Evolutionary conservation across 2,329 filamentous ascomycete species (phyloP).

Genomic region (Colletotrichum salicis): DNA sequence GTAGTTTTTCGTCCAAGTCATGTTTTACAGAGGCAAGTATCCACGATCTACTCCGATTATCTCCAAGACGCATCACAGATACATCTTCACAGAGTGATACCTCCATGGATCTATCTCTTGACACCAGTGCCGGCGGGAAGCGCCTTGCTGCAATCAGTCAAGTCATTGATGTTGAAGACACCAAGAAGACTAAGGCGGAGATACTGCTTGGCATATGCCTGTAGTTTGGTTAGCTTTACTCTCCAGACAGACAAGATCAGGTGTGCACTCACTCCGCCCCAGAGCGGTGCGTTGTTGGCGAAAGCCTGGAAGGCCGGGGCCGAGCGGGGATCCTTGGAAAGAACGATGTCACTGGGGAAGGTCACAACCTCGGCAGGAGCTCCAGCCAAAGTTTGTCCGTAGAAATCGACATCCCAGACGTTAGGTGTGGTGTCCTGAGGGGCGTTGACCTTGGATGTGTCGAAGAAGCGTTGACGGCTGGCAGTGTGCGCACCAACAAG

Average conservation of each 20-base stretch:
- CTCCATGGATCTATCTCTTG: not conserved
- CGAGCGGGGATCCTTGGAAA: conserved; percentile 51
- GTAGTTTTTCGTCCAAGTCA: not conserved
- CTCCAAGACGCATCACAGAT: not conserved
- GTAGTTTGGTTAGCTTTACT: not conserved
- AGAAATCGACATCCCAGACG: conserved; percentile 64
- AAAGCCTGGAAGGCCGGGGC: conserved; percentile 51
- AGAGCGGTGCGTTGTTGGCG: conserved; percentile 47
- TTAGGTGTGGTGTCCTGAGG: conserved; percentile 63
- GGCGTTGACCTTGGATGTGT: conserved; percentile 51
- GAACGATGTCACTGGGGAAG: conserved; percentile 53
- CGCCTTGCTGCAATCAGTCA: conserved; percentile 65
- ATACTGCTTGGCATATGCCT: conserved; percentile 64
- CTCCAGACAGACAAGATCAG: too few species aligned
- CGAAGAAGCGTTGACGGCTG: conserved; percentile 58
- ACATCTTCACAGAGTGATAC: not conserved
- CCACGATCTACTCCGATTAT: not conserved
- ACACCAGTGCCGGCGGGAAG: conserved; percentile 46
- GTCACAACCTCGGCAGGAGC: conserved; percentile 50
- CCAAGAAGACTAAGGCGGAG: conserved; percentile 65
- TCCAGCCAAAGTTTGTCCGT: conserved; percentile 50
- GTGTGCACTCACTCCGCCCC: conserved; percentile 51
- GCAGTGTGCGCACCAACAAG: conserved; percentile 66
- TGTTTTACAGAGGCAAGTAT: not conserved
- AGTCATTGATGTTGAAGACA: conserved; percentile 65